These are phyloP conservation scores for Kodamaea nitidulidarum DNA, from an alignment of 805 yeast species.

Conservation along the genomic window DNA sequence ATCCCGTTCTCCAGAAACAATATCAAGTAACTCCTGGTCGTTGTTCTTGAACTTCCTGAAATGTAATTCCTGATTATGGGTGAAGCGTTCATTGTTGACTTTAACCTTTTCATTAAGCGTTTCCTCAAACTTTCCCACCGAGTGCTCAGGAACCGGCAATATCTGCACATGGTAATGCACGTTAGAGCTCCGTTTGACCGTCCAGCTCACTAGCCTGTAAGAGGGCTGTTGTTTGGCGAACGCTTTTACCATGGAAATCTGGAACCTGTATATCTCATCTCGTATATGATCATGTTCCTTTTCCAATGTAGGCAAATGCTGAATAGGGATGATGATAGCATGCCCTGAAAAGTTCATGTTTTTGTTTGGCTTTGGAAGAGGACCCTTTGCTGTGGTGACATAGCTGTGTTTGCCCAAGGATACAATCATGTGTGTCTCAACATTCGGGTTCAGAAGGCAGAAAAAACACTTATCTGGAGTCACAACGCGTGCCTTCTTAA, in stretches of 20 bases:
- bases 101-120: constrained; percentile 42
- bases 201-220: constrained; percentile 60
- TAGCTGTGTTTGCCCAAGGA: constrained; percentile 67
- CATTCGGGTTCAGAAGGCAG: constrained; percentile 74
- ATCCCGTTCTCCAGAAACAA: constrained; percentile 28
- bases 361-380: constrained; percentile 53
- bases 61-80: constrained; percentile 38
- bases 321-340: constrained; percentile 73
- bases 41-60: constrained; percentile 33
- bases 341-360: constrained; percentile 68
- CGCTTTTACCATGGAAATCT: constrained; percentile 47
- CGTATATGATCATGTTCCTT: constrained; percentile 41
- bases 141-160: constrained; percentile 58
- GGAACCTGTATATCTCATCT: constrained; percentile 35
- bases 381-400: constrained; percentile 82
- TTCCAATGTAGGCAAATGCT: constrained; percentile 51
- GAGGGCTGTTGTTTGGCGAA: constrained; percentile 35
- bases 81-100: constrained; percentile 46
- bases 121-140: constrained; percentile 40
- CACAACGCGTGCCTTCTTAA: constrained; percentile 36
- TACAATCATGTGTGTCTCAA: constrained; percentile 76
- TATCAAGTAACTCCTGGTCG: constrained; percentile 16
- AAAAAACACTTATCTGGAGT: constrained; percentile 70
- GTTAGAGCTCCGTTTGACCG: constrained; percentile 58
- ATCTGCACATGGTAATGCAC: constrained; percentile 77